A percentile compares a stretch with the other conserved stretches of the same genome.
phyloP scores from a whole-genome alignment of 345 rosid species.

The Schrenkiella parvula region DNA sequence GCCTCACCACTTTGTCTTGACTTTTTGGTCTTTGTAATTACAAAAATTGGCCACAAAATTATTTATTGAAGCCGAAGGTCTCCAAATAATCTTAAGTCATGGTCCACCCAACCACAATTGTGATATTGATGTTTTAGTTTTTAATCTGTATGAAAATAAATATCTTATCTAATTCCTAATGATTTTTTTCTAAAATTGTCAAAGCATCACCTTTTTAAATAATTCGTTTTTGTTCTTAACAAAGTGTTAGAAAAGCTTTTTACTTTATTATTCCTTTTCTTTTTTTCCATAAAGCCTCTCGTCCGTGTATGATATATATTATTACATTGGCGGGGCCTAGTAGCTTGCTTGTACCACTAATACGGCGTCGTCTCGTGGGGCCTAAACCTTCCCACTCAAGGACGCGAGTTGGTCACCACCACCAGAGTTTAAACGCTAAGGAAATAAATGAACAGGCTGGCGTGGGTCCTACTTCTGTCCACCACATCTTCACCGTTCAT shows the following conservation, averaged over 20 bases:
- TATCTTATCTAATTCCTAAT: neutral
- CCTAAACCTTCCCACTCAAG: slow-evolving; percentile 20
- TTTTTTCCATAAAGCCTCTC: slow-evolving; percentile 1
- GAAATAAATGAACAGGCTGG: slow-evolving; percentile 18
- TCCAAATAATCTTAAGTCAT: neutral
- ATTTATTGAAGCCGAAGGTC: slow-evolving; percentile 17
- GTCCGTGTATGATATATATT: slow-evolving; percentile 1
- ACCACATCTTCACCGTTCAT: slow-evolving; percentile 3
- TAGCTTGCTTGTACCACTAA: slow-evolving; percentile 19
- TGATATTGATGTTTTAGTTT: slow-evolving; percentile 1
- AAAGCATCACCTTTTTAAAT: neutral
- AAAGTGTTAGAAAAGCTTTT: neutral
- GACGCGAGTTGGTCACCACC: slow-evolving; percentile 32
- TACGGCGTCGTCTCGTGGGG: slow-evolving; percentile 24
- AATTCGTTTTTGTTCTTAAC: neutral
- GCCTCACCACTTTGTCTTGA: slow-evolving; percentile 19
- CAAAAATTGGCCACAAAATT: neutral
- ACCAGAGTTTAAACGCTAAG: slow-evolving; percentile 1
- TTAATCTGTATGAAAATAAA: neutral
- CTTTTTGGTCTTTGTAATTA: slow-evolving; percentile 12
- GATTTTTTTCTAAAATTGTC: neutral
- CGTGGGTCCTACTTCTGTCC: slow-evolving; percentile 7
- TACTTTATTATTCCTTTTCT: slow-evolving; percentile 1
- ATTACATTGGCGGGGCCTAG: slow-evolving; percentile 23
- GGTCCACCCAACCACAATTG: slow-evolving; percentile 27